A percentile compares a stretch with the other conserved stretches of the same genome.
Evolutionary conservation across 345 rosid species (phyloP).

Genomic region (Anacardium occidentale): DNA sequence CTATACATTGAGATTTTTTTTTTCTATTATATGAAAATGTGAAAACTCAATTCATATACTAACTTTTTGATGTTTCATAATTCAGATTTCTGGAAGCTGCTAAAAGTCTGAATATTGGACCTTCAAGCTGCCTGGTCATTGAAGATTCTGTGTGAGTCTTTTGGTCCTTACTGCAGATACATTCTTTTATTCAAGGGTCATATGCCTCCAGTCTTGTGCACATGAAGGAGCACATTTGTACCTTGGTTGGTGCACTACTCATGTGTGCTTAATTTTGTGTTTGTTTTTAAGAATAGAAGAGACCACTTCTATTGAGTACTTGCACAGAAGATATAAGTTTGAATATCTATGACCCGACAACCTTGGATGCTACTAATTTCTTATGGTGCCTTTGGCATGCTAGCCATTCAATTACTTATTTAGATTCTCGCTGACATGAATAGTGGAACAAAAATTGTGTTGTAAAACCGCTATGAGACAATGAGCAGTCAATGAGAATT

Average conservation of each 20-base stretch:
- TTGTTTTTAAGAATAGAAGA: conserved; percentile 5
- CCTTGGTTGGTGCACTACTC: neutral
- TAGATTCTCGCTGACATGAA: neutral
- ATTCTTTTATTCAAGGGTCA: neutral
- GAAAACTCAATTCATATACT: neutral
- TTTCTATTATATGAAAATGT: neutral
- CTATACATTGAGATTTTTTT: no score
- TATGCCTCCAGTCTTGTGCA: neutral
- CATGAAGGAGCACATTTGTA: neutral
- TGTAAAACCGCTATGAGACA: neutral
- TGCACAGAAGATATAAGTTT: neutral
- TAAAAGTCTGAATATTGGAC: conserved; percentile 50
- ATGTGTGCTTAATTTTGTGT: neutral
- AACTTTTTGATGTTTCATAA: conserved; percentile 7
- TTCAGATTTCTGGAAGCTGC: conserved; percentile 82
- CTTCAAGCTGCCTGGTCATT: conserved; percentile 67
- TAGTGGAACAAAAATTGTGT: neutral
- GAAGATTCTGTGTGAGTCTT: conserved; percentile 81
- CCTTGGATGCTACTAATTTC: neutral
- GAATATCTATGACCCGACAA: neutral
- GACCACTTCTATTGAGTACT: neutral
- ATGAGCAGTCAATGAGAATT: neutral
- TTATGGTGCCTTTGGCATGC: neutral
- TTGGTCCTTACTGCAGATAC: conserved; percentile 4
- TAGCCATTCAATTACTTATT: neutral